A percentile compares a stretch with the other conserved stretches of the same genome.
Evolutionary conservation across 108 stramenopile genomes (phyloP).

Genomic region (Schizochytrium sp.): DNA sequence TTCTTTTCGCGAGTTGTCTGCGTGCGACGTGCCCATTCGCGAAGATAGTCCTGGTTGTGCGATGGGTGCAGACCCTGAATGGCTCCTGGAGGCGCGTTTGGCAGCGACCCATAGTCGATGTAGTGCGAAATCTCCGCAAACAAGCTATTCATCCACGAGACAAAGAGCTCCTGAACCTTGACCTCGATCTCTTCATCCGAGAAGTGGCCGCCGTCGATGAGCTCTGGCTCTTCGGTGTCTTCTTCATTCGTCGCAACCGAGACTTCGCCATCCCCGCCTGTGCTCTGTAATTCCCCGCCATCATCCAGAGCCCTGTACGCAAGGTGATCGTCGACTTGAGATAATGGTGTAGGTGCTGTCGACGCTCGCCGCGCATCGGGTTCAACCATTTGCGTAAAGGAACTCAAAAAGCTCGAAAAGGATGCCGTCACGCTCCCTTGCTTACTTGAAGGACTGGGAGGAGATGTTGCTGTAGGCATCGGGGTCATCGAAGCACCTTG

Average conservation of each 20-base stretch:
- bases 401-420: background rate
- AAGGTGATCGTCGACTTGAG: background rate
- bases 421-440: background rate
- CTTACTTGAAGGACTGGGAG: too few species aligned
- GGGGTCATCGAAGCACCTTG: too few species aligned
- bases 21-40: background rate
- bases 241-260: background rate
- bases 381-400: background rate
- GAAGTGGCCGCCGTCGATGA: background rate
- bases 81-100: background rate
- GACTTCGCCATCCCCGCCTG: background rate
- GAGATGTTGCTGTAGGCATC: too few species aligned
- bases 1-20: background rate
- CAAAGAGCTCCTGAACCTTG: background rate
- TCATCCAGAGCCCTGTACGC: background rate
- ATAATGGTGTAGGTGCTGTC: too few species aligned
- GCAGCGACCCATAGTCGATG: background rate
- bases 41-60: background rate
- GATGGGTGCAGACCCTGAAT: background rate
- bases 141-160: background rate
- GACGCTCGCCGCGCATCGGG: background rate
- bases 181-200: background rate
- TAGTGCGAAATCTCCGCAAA: background rate
- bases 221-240: background rate
- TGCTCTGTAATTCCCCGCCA: background rate